Conservation (phyloP, 441 rosid genomes). For the Populus hybrid region DNA sequence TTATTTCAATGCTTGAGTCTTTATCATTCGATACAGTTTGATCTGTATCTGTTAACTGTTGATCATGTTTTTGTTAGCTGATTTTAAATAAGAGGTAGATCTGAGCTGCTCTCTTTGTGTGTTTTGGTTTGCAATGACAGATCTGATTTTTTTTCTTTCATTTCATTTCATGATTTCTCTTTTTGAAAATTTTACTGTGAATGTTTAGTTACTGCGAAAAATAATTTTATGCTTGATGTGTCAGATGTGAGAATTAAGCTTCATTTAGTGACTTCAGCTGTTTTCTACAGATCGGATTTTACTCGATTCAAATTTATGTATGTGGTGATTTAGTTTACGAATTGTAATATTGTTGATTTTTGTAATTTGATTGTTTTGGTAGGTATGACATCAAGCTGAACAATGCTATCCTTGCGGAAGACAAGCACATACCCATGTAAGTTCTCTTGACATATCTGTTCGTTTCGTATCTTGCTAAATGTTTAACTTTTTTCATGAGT, state of each 20-base stretch:
- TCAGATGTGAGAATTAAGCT: background rate
- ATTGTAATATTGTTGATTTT: background rate
- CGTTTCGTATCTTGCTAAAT: background rate
- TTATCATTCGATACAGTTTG: background rate
- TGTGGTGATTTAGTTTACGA: background rate
- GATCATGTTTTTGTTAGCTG: background rate
- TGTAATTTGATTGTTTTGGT: conserved; percentile 13
- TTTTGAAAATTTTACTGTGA: background rate
- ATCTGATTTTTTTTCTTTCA: background rate
- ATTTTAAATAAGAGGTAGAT: background rate
- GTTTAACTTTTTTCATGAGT: background rate
- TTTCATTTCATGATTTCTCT: background rate
- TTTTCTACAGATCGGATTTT: background rate
- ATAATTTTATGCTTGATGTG: background rate
- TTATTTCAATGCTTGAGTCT: background rate
- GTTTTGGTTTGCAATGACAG: background rate
- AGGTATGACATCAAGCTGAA: conserved; percentile 79
- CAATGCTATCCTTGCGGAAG: conserved; percentile 95
- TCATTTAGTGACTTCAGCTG: background rate
- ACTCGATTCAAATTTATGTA: background rate
- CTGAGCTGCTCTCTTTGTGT: background rate
- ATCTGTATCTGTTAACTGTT: background rate
- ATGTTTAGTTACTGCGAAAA: background rate
- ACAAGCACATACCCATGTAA: conserved; percentile 92
- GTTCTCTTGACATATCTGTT: conserved; percentile 13